Evolutionary conservation across 2,329 filamentous ascomycete genomes (phyloP).

Genomic region (Zalaria sp.): DNA sequence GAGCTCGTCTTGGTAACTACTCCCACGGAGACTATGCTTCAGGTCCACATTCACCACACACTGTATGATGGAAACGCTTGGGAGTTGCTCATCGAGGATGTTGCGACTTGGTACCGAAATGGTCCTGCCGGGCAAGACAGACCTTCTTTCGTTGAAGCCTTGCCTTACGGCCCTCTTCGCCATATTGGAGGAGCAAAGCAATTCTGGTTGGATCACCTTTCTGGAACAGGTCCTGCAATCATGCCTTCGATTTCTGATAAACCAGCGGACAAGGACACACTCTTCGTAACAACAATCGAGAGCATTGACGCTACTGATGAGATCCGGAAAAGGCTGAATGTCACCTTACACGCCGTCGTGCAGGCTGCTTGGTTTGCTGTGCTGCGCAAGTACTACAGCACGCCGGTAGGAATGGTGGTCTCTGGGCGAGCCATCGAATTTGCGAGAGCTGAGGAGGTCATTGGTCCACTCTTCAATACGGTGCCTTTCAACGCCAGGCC

Average conservation of each 20-base stretch:
- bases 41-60: constrained; percentile 66
- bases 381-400: constrained; percentile 31
- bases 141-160: constrained; percentile 49
- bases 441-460: constrained; percentile 47
- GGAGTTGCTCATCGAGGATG: constrained; percentile 46
- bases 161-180: constrained; percentile 56
- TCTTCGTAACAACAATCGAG: constrained; percentile 20
- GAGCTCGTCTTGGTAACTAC: constrained; percentile 32
- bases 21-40: constrained; percentile 27
- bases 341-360: constrained; percentile 66
- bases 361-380: constrained; percentile 58
- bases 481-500: constrained; percentile 52
- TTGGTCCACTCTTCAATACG: constrained; percentile 85
- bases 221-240: constrained; percentile 15
- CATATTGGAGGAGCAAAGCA: constrained; percentile 29
- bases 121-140: constrained; percentile 16
- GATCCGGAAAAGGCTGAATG: constrained; percentile 45
- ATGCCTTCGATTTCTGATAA: constrained; percentile 15
- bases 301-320: constrained; percentile 31
- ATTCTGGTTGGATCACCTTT: constrained; percentile 57
- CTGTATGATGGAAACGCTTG: constrained; percentile 79
- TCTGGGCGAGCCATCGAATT: constrained; percentile 65
- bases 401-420: constrained; percentile 55
- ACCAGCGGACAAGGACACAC: constrained; percentile 8
- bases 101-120: constrained; percentile 39